Conservation (phyloP, 306 rosid species). For the Carpinus viminea region DNA sequence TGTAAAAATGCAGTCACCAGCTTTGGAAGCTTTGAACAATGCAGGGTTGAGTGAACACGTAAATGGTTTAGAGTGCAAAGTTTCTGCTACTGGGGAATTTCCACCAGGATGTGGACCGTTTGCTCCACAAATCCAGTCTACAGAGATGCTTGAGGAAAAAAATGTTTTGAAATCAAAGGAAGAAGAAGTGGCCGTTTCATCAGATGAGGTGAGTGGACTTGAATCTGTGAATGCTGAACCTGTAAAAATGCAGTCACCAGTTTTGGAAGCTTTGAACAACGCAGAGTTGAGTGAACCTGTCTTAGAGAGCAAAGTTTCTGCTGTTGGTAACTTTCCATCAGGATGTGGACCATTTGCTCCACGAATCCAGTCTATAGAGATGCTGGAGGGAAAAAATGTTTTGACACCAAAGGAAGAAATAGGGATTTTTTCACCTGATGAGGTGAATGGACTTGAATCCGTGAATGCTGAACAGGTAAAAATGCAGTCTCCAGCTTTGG, state of each 20-base stretch:
- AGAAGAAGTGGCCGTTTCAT: not conserved
- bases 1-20: no score
- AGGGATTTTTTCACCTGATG: no score
- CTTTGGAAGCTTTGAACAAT: not conserved
- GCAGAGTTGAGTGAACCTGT: conserved; percentile 1
- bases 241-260: no score
- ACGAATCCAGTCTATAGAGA: conserved; percentile 20
- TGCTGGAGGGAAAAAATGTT: conserved; percentile 10
- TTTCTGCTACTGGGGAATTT: conserved; percentile 72
- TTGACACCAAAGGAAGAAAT: conserved; percentile 25
- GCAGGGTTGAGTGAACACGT: conserved; percentile 1
- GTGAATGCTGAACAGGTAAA: no score
- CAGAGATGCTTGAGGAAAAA: conserved; percentile 16
- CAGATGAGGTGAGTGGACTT: no score
- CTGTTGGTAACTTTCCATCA: conserved; percentile 70
- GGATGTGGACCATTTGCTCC: conserved; percentile 15
- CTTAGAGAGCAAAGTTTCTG: conserved; percentile 43
- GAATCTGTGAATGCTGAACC: no score
- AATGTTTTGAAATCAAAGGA: conserved; percentile 14
- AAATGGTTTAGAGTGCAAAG: conserved; percentile 28
- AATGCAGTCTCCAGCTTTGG: no score
- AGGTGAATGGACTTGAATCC: no score
- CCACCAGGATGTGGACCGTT: conserved; percentile 36
- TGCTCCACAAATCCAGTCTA: conserved; percentile 25
- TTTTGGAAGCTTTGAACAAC: no score